Conservation (phyloP, 306 rosid species). For the Prunus padus region DNA sequence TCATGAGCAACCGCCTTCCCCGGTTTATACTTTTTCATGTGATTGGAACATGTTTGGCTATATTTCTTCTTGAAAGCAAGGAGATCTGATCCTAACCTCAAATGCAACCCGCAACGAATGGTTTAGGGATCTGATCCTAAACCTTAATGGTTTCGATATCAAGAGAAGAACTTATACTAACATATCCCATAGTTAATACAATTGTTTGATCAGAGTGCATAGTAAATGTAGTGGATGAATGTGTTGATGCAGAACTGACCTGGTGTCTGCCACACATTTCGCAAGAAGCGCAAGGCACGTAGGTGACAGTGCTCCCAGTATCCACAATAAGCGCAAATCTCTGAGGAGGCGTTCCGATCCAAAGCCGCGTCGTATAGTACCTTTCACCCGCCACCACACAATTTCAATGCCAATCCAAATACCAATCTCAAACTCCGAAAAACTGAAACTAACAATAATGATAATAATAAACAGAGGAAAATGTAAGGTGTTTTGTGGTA, state of each 20-base stretch:
- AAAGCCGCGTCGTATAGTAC: conserved; percentile 83
- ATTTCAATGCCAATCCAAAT: conserved; percentile 1
- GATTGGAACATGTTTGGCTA: not conserved
- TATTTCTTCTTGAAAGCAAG: not conserved
- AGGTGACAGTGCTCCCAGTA: conserved; percentile 94
- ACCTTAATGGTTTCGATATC: not conserved
- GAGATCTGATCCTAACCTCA: not conserved
- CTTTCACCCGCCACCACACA: conserved; percentile 28
- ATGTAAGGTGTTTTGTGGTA: not conserved
- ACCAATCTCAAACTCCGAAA: not conserved
- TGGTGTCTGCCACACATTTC: conserved; percentile 75
- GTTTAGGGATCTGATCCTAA: not conserved
- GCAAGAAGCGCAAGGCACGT: conserved; percentile 88
- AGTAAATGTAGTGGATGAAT: not conserved
- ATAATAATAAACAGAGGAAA: not conserved
- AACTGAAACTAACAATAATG: not conserved
- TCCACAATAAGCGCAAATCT: conserved; percentile 88
- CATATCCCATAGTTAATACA: not conserved
- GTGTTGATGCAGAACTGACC: conserved; percentile 22
- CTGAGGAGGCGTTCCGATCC: conserved; percentile 98
- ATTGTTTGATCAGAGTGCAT: not conserved
- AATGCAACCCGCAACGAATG: not conserved
- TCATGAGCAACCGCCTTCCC: not conserved
- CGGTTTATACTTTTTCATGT: not conserved
- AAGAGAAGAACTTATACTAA: not conserved